Evolutionary conservation across 345 rosid genomes (phyloP), one percentile per base, ranked within the genome.

Genomic region (Diplotaxis tenuifolia): DNA sequence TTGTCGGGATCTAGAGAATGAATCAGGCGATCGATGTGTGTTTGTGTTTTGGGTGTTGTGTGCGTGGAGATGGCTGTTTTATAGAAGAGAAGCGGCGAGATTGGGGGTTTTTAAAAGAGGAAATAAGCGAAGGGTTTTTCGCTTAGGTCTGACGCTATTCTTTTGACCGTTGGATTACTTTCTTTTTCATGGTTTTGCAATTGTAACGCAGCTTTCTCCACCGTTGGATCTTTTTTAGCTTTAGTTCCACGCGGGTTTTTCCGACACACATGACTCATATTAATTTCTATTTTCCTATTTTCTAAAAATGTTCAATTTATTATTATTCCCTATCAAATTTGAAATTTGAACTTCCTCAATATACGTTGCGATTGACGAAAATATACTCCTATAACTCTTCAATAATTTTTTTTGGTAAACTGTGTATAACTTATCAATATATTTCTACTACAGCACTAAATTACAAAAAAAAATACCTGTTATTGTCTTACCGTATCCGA

Each of bases 131-230:
- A 62, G 65, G 76, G 55, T 71, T 75, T 25, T 70, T 78, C 49
- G 84, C 88, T 82, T 82, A 28, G 36, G 32, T 58, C 67, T 53
- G 77, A 87, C 85, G 91, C 87, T 71, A 79, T 60, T 10, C 59
- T 70, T 4, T 16, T 47, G 20, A n/a, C 84, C 91, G 73, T 85
- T 70, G 4, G 88, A 87, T 25, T 14, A 16, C n/a, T 15, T 5
- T 34, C 28, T 18, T 40, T 19, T 45, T 63, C 0, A 27, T 25
- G 6, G 47, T 16, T 69, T 7, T 57, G 65, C 71, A 55, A 16
- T 49, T 7, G 22, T 45, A 60, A 52, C 57, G 65, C 53, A 59
- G 18, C 40, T 71, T 59, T 77, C 1, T 62, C 56, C 65, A 70
- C 86, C 85, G 88, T 78, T 58, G 8, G 88, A 84, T 84, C 69